A percentile compares a stretch with the other conserved stretches of the same genome.
Evolutionary conservation across 257 asterid genomes (phyloP).

Genomic region (Agastache rugosa): DNA sequence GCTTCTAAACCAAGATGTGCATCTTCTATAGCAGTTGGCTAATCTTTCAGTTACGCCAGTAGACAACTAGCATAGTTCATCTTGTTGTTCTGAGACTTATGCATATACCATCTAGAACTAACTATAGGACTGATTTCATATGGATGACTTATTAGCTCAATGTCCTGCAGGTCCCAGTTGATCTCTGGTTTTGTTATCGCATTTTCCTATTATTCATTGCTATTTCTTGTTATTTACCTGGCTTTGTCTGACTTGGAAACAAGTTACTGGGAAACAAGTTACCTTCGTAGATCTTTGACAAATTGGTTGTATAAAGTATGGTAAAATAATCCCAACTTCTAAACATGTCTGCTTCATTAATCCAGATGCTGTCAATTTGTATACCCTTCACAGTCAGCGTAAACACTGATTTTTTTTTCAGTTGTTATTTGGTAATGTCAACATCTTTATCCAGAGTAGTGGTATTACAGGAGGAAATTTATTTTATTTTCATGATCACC

Average conservation of each 20-base stretch:
- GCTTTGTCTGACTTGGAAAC: conserved; percentile 14
- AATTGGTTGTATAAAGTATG: neutral
- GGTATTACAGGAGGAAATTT: neutral
- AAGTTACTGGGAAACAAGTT: conserved; percentile 13
- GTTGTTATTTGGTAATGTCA: neutral
- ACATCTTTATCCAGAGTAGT: neutral
- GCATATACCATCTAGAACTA: neutral
- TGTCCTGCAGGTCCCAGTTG: neutral
- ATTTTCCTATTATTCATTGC: neutral
- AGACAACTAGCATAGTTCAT: neutral
- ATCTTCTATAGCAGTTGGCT: conserved; percentile 6
- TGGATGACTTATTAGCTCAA: too few relatives aligned
- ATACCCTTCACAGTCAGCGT: neutral
- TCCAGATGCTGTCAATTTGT: too few relatives aligned
- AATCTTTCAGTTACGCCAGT: neutral
- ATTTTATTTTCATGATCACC: neutral
- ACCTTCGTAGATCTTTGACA: neutral
- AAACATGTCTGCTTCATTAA: too few relatives aligned
- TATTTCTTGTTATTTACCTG: conserved; percentile 9
- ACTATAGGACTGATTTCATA: too few relatives aligned
- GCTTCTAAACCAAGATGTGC: neutral
- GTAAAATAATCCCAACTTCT: neutral
- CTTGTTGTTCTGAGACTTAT: neutral
- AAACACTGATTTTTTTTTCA: neutral
- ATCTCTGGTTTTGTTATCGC: neutral